Conservation (phyloP, 2,329 filamentous ascomycete genomes). For the Dendryphion nanum region DNA sequence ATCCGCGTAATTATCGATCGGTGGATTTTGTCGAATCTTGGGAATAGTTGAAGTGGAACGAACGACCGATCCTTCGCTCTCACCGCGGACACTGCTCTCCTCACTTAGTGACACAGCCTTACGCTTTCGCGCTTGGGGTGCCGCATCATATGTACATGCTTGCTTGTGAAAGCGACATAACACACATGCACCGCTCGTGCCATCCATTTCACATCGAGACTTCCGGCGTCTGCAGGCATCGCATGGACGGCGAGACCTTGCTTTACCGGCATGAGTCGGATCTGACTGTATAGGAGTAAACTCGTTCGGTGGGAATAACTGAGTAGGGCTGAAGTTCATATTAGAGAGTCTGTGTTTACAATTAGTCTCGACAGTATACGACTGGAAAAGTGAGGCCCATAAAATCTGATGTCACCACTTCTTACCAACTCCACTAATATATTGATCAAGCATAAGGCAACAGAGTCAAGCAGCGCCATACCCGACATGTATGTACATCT, state of each 20-base stretch:
- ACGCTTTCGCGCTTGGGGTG: constrained; percentile 67
- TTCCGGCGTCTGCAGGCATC: constrained; percentile 66
- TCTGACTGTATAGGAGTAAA: too few relatives aligned
- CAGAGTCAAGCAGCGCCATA: too few relatives aligned
- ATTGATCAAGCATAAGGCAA: too few relatives aligned
- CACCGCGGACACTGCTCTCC: constrained; percentile 7
- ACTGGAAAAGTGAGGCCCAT: too few relatives aligned
- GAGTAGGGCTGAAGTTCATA: too few relatives aligned
- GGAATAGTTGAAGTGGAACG: background rate
- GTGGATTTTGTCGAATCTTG: constrained; percentile 12
- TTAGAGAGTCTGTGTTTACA: background rate
- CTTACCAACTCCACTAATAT: too few relatives aligned
- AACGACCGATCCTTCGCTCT: background rate
- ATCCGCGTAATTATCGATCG: constrained; percentile 33
- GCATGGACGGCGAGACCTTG: constrained; percentile 53
- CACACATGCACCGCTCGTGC: constrained; percentile 63
- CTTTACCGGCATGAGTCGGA: too few relatives aligned
- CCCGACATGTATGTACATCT: too few relatives aligned
- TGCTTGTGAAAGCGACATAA: constrained; percentile 65
- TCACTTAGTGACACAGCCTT: constrained; percentile 43
- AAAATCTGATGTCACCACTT: too few relatives aligned
- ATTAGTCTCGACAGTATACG: too few relatives aligned
- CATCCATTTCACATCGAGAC: constrained; percentile 66
- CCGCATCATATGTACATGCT: constrained; percentile 67
- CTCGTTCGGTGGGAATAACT: too few relatives aligned